Conservation (phyloP, 2,329 filamentous ascomycete species). For the Pseudopithomyces chartarum region DNA sequence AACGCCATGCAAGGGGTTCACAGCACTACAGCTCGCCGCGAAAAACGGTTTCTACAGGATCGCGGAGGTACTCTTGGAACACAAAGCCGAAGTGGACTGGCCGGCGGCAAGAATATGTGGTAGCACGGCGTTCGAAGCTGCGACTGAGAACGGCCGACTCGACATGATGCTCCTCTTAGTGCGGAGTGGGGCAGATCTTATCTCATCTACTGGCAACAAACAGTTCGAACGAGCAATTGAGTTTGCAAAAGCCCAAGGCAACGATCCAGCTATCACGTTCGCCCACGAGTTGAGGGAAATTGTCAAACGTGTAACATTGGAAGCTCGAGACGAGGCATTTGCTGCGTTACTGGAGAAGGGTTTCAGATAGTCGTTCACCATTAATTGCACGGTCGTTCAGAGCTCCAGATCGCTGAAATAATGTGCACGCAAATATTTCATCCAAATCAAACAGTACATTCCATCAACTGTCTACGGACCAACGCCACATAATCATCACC, state of each 20-base stretch:
- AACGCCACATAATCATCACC: too few species aligned
- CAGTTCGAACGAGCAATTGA: neutral
- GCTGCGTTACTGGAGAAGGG: neutral
- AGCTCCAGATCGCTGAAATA: too few species aligned
- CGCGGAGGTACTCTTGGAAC: neutral
- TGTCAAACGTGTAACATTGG: neutral
- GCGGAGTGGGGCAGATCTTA: neutral
- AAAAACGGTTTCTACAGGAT: neutral
- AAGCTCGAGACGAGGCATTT: neutral
- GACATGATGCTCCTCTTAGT: constrained; percentile 6
- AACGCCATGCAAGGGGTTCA: neutral
- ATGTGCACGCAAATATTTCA: too few species aligned
- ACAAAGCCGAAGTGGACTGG: neutral
- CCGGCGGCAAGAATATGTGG: neutral
- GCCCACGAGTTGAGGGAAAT: neutral
- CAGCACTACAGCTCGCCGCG: neutral
- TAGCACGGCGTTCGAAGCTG: constrained; percentile 7
- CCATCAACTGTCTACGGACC: too few species aligned
- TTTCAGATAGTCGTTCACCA: too few species aligned
- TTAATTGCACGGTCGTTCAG: too few species aligned
- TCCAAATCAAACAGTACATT: too few species aligned
- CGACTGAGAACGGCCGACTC: constrained; percentile 3
- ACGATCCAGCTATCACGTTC: neutral
- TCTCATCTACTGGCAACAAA: neutral
- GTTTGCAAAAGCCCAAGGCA: neutral